A percentile compares a stretch with the other conserved stretches of the same genome.
These are phyloP conservation scores for Vaccinium vitisidaea DNA, from an alignment of 148 eudicot species.

Conservation along the genomic window DNA sequence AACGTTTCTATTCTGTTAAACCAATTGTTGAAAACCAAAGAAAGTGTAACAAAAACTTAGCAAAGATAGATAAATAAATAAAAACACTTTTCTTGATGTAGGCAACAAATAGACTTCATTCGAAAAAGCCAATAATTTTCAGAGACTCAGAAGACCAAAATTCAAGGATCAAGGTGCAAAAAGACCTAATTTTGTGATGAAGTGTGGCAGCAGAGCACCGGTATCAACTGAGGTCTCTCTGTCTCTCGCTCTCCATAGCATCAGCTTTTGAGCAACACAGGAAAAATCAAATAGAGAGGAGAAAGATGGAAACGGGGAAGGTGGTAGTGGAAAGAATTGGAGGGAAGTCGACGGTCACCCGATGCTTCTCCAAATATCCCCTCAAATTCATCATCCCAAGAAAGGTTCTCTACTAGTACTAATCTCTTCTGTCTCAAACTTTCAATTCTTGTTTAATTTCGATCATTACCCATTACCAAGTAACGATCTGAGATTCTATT, in stretches of 20 bases:
- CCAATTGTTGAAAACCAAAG: no score
- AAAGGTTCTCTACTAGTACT: slow-evolving; percentile 47
- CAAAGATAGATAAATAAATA: no score
- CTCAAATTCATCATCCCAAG: slow-evolving; percentile 85
- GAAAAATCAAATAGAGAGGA: background rate
- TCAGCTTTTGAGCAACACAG: background rate
- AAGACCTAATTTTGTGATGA: no score
- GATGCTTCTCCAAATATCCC: slow-evolving; percentile 84
- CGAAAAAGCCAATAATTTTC: no score
- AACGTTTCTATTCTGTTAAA: no score
- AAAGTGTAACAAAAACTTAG: no score
- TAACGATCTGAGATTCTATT: background rate
- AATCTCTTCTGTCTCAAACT: background rate
- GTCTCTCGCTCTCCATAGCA: background rate
- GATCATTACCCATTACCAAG: background rate
- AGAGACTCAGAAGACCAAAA: no score
- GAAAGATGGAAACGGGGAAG: slow-evolving; percentile 57
- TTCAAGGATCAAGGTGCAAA: no score
- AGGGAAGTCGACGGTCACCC: slow-evolving; percentile 71
- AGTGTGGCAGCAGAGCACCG: background rate
- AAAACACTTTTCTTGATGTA: no score
- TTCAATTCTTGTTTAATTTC: background rate
- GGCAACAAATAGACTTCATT: no score
- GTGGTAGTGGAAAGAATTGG: slow-evolving; percentile 55
- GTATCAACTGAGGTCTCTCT: background rate